Percentiles rank a stretch among this genome's conserved stretches.
Conservation (phyloP, 2,329 filamentous ascomycete species). For the Elsinoe perseae region DNA sequence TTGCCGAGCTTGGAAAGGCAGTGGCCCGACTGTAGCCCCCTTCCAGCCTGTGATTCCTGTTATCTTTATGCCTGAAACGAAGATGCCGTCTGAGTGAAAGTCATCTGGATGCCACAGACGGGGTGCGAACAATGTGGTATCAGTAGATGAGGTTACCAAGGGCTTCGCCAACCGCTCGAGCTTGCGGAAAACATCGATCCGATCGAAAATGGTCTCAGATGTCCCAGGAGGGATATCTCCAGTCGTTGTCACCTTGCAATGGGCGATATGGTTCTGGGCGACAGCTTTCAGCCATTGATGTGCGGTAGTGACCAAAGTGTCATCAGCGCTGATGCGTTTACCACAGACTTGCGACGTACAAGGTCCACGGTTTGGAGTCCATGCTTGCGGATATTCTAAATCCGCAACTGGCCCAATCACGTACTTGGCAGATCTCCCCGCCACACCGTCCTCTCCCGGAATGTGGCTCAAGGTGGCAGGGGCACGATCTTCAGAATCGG, state of each 20-base stretch:
- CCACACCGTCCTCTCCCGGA: too few species aligned
- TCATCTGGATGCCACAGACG: background rate
- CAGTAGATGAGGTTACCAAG: too few species aligned
- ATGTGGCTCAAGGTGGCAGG: too few species aligned
- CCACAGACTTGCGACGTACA: background rate
- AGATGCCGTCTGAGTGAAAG: background rate
- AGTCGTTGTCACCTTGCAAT: too few species aligned
- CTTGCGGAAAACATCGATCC: too few species aligned
- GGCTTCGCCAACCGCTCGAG: too few species aligned
- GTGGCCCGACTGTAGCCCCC: background rate
- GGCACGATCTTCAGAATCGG: too few species aligned
- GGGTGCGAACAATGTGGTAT: background rate
- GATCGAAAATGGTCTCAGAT: too few species aligned
- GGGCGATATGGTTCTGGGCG: background rate
- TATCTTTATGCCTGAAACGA: background rate
- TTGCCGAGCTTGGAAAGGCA: background rate
- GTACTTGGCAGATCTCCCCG: too few species aligned
- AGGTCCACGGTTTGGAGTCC: background rate
- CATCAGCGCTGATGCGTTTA: background rate
- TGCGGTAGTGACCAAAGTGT: background rate
- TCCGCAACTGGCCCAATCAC: background rate
- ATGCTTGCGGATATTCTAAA: background rate
- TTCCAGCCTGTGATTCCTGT: background rate
- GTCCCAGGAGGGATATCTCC: too few species aligned
- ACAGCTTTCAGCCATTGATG: background rate